These are phyloP conservation scores for Gossypium arboreum DNA, from an alignment of 345 rosid species.

Conservation along the genomic window DNA sequence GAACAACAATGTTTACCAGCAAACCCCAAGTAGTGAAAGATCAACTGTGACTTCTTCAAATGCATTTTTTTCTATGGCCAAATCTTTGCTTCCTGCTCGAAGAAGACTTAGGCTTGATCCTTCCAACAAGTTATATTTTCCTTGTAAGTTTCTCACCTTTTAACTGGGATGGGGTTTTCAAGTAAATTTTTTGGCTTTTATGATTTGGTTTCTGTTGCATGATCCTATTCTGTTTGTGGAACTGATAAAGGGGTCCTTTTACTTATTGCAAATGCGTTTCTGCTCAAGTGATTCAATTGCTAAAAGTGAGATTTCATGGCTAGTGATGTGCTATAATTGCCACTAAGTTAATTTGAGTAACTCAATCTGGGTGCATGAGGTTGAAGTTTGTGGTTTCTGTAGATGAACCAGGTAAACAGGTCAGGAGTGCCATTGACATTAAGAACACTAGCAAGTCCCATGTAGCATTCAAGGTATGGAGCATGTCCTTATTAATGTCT, in stretches of 20 bases:
- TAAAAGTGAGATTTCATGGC: slow-evolving; percentile 2
- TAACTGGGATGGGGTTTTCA: background rate
- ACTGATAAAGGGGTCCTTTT: background rate
- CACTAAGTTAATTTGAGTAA: background rate
- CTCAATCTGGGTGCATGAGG: slow-evolving; percentile 4
- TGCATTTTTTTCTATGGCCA: slow-evolving; percentile 52
- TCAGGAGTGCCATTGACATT: slow-evolving; percentile 57
- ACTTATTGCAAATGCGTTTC: background rate
- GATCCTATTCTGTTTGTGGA: background rate
- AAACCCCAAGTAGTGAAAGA: slow-evolving; percentile 29
- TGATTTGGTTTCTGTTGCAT: background rate
- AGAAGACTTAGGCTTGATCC: slow-evolving; percentile 77
- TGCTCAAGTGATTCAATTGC: background rate
- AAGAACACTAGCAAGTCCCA: slow-evolving; percentile 61
- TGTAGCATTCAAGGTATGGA: slow-evolving; percentile 68
- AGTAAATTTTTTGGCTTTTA: background rate
- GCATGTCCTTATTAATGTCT: background rate
- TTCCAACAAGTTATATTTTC: slow-evolving; percentile 65
- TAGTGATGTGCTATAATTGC: background rate
- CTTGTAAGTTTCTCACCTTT: slow-evolving; percentile 35
- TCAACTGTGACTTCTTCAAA: slow-evolving; percentile 30
- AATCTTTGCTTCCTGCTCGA: slow-evolving; percentile 60
- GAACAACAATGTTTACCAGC: slow-evolving; percentile 25
- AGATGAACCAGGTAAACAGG: slow-evolving; percentile 80
- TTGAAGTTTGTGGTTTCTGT: slow-evolving; percentile 12